Base-by-base conservation (phyloP, 1,284 basidiomycete species). In the Cerrena zonata region DNA sequence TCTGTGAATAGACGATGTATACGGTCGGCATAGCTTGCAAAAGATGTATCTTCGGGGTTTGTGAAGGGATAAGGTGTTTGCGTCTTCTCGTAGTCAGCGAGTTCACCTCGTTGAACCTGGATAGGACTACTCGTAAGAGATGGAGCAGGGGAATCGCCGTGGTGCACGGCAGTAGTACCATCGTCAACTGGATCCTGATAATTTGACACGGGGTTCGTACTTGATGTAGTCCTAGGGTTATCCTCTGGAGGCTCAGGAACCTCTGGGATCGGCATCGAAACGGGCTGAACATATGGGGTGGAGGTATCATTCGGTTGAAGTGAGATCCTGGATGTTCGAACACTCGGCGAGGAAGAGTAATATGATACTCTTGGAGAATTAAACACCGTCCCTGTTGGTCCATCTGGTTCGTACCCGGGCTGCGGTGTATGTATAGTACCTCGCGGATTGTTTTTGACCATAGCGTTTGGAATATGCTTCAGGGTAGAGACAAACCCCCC, bases 401-500 rank as follows among this genome's bases (percentile, higher is more conserved):
- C 49, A 34, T 27, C 18, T 36, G 19, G 34, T 5, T 23, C 13
- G 15, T 23, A 21, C 19, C 10, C n/a, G 27, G 19, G 12, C 12
- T 18, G 30, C n/a, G n/a, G n/a, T n/a, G n/a, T n/a, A n/a, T n/a
- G n/a, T 10, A 37, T 19, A 23, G 36, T n/a, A 13, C 30, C 43
- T 26, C 49, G 42, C 12, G 49, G 49, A 26, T 46, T 50, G 21
- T 50, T 50, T 36, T 50, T 50, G 5, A 42, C 42, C 49, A 50
- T 50, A 3, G 27, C 43, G 3, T 21, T 34, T 12, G 49, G 49
- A 13, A 50, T 36, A 11, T 26, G 43, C 18, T 34, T 45, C 24
- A 50, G 43, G 23, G 24, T 38, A 21, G 43, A 13, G 18, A 50
- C 38, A 27, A 50, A 50, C 30, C 49, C 49, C 18, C 49, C 49